Percentiles rank a stretch among this genome's conserved stretches.
Evolutionary conservation across 495 filamentous ascomycete genomes (phyloP).

Genomic region (Penicillium nucicola): DNA sequence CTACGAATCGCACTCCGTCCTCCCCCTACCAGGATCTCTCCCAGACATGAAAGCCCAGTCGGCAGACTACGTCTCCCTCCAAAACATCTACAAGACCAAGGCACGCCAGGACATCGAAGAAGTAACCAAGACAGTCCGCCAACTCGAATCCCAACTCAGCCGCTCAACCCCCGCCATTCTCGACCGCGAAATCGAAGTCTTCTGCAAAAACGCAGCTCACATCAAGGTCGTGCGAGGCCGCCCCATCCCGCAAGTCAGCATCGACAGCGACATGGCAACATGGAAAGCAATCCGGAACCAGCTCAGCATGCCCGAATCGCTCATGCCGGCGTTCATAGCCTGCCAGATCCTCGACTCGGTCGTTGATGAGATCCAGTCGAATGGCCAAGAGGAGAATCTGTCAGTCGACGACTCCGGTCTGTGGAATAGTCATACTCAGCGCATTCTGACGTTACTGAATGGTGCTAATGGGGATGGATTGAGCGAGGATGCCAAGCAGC

Average conservation of each 20-base stretch:
- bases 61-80: conserved; percentile 83
- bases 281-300: conserved; percentile 32
- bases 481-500: conserved; percentile 31
- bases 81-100: conserved; percentile 92
- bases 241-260: conserved; percentile 42
- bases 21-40: conserved; percentile 82
- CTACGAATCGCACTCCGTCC: conserved; percentile 61
- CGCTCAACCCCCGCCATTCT: conserved; percentile 48
- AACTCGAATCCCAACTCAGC: conserved; percentile 53
- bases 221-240: conserved; percentile 79
- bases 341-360: conserved; percentile 62
- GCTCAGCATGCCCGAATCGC: conserved; percentile 48
- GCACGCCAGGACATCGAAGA: conserved; percentile 76
- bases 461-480: conserved; percentile 48
- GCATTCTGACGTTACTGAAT: conserved; percentile 36
- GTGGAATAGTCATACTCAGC: conserved; percentile 43
- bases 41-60: conserved; percentile 99
- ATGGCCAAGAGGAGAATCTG: conserved; percentile 10
- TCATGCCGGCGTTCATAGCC: conserved; percentile 77
- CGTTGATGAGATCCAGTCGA: conserved; percentile 37
- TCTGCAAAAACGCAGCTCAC: conserved; percentile 93
- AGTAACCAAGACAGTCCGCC: conserved; percentile 67
- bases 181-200: conserved; percentile 79
- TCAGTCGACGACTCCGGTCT: conserved; percentile 34
- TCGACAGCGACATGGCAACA: conserved; percentile 28